Evolutionary conservation across 2,329 filamentous ascomycete genomes (phyloP), one percentile per base, ranked within the genome.

Genomic region (Reticulascus tulasneorum): DNA sequence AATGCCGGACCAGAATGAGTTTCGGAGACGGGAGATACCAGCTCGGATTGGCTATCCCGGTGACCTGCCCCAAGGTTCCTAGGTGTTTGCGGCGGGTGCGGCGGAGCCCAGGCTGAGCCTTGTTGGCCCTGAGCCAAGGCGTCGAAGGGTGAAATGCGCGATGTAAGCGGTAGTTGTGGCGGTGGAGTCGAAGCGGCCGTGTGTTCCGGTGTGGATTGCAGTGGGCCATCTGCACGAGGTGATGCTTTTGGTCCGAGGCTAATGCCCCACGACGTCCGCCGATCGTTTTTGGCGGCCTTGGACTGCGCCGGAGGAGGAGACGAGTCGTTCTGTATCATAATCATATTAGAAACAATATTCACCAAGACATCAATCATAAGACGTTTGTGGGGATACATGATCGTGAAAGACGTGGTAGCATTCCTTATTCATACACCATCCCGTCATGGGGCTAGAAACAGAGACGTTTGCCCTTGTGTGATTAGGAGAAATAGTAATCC

Each of bases 251-350:
- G 38, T 44, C 60, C 51, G 46, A 63, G 46, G 40, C 54, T 53
- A 51, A 69, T 42, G 31, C 60, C 62, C 69, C 67, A 73, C 17
- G 69, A 71, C 31, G 58, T 54, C 36, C 66, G 64, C 36, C 64
- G 61, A 42, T 66, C 62, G 46, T 50, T 40, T 55, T 64, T 61
- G 47, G 45, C n/a, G n/a, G n/a, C 46, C 46, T 56, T 57, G 48
- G 54, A 47, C 49, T 61, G 59, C 48, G 56, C 56, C 53, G 51
- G 48, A 38, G 57, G 52, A 45, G 56, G 49, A 31, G 48, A 49
- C 39, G 50, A 39, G 48, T 67, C 62, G 58, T 43, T 59, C 61
- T 66, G 51, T 52, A 35, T 47, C 49, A 49, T 53, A 51, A 52
- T 25, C 35, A 45, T 54, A 52, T 41, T 44, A 44, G 43, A 46